Conservation (phyloP, 352 stramenopile genomes). For the Blastocystis sp. region DNA sequence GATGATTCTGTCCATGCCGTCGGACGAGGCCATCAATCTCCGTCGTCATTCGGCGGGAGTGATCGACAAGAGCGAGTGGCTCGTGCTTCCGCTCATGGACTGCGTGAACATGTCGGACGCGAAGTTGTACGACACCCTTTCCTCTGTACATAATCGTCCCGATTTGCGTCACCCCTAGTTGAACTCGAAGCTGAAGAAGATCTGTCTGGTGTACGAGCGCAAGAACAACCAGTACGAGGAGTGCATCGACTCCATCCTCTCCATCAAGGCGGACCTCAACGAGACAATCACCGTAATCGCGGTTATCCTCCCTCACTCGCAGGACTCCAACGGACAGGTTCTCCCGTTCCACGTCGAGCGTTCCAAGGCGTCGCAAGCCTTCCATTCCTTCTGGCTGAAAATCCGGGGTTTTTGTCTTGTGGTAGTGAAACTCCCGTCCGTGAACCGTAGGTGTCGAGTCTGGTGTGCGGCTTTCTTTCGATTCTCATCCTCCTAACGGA, state of each 20-base stretch:
- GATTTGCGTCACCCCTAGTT: neutral
- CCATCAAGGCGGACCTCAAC: neutral
- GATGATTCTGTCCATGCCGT: constrained; percentile 56
- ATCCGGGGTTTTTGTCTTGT: neutral
- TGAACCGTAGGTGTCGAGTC: neutral
- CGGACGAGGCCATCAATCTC: constrained; percentile 27
- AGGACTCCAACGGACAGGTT: constrained; percentile 23
- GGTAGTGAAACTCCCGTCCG: neutral
- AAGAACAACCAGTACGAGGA: constrained; percentile 58
- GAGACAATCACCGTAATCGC: constrained; percentile 13
- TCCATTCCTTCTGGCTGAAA: neutral
- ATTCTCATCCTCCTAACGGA: constrained; percentile 15
- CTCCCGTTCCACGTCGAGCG: neutral
- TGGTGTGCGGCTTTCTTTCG: constrained; percentile 33
- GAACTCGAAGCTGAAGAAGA: constrained; percentile 55
- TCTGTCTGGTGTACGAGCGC: constrained; percentile 52
- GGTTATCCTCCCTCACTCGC: neutral
- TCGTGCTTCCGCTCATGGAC: constrained; percentile 8
- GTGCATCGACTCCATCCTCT: constrained; percentile 48
- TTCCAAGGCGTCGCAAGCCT: neutral
- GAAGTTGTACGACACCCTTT: neutral
- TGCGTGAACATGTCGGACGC: constrained; percentile 47
- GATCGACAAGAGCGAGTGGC: constrained; percentile 46
- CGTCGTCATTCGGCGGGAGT: constrained; percentile 16
- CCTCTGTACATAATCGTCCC: neutral